phyloP scores from a whole-genome alignment of 1,284 basidiomycete genomes.

The Tremellales sp. region DNA sequence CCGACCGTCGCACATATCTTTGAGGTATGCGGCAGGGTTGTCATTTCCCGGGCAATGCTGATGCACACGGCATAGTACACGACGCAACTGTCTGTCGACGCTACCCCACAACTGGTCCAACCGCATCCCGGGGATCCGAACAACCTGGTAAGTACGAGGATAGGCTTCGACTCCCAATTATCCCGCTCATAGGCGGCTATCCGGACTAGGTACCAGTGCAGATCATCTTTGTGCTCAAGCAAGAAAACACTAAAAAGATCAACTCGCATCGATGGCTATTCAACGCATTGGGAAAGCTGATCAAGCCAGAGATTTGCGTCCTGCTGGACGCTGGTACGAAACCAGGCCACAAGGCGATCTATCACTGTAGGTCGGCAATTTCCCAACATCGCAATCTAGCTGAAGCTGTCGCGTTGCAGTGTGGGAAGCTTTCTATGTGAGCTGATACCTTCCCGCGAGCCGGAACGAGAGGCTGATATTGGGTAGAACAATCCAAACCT shows the following conservation, averaged over 20 bases:
- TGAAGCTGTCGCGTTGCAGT: conserved; percentile 50
- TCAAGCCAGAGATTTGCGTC: conserved; percentile 85
- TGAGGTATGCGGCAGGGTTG: conserved; percentile 57
- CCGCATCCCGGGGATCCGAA: conserved; percentile 82
- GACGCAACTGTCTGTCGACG: conserved; percentile 84
- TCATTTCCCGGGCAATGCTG: background rate
- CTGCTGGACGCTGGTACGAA: conserved; percentile 92
- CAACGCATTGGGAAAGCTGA: conserved; percentile 84
- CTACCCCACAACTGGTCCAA: conserved; percentile 81
- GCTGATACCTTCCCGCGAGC: conserved; percentile 1
- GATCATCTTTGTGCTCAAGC: conserved; percentile 91
- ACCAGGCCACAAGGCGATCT: conserved; percentile 93
- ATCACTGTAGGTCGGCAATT: conserved; percentile 59
- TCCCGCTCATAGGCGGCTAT: conserved; percentile 10
- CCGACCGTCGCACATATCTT: conserved; percentile 89
- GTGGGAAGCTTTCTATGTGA: conserved; percentile 70
- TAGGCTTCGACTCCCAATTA: background rate
- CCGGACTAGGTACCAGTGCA: conserved; percentile 70
- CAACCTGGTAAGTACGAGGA: conserved; percentile 61
- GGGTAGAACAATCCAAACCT: conserved; percentile 56
- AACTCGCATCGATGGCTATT: conserved; percentile 92
- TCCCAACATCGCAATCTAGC: too few species aligned
- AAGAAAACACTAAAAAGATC: conserved; percentile 97
- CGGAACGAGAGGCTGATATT: conserved; percentile 44
- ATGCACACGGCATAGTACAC: conserved; percentile 73